Evolutionary conservation across 208 protist species (phyloP).

Genomic region (Phytomonas serpens): DNA sequence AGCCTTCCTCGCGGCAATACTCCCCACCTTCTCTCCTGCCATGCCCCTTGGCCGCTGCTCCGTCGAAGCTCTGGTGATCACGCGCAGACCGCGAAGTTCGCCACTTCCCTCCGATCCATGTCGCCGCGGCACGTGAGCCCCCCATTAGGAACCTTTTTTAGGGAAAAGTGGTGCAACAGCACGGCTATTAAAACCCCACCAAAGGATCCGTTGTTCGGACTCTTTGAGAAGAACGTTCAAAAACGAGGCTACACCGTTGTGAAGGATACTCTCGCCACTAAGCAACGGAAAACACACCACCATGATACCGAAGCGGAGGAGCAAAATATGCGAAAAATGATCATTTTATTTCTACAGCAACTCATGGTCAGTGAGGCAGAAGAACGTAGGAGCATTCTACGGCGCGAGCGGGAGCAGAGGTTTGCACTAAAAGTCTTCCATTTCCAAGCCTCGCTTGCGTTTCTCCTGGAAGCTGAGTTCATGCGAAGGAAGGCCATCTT

Average conservation of each 20-base stretch:
- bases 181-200: neutral
- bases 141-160: neutral
- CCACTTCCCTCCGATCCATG: constrained; percentile 19
- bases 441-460: neutral
- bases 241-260: neutral
- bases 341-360: neutral
- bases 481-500: neutral
- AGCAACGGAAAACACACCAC: neutral
- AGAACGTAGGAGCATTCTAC: neutral
- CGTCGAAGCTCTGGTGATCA: constrained; percentile 42
- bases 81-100: constrained; percentile 22
- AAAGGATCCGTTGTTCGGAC: neutral
- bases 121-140: neutral
- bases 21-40: constrained; percentile 8
- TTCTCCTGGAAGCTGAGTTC: neutral
- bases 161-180: neutral
- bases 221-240: neutral
- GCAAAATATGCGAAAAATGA: neutral
- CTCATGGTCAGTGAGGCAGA: neutral
- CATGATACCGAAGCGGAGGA: neutral
- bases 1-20: neutral
- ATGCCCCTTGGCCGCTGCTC: constrained; percentile 31
- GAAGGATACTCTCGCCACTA: neutral
- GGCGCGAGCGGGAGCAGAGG: neutral
- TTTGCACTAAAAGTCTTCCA: neutral